Conservation (phyloP, 495 filamentous ascomycete genomes). For the Podospora anserina region DNA sequence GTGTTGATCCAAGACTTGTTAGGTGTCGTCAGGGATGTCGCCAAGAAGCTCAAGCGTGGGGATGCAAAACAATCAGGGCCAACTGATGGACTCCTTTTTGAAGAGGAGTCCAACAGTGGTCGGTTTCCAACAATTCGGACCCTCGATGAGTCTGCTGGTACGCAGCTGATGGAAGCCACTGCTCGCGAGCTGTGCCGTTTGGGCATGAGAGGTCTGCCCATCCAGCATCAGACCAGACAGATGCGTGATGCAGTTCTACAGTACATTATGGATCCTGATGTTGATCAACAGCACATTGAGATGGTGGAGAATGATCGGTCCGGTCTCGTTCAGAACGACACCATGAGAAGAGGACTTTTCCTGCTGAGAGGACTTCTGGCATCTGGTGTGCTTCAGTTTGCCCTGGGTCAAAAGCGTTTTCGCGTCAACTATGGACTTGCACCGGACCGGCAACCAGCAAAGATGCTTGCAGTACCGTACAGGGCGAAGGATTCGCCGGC, state of each 20-base stretch:
- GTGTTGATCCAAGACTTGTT: slow-evolving; percentile 54
- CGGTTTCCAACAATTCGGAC: slow-evolving; percentile 48
- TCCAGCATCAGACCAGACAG: slow-evolving; percentile 37
- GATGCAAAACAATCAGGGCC: slow-evolving; percentile 36
- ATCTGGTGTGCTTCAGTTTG: slow-evolving; percentile 52
- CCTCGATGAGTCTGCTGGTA: slow-evolving; percentile 35
- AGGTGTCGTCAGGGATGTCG: slow-evolving; percentile 26
- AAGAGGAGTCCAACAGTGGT: slow-evolving; percentile 10
- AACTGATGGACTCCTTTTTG: slow-evolving; percentile 15
- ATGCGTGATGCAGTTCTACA: slow-evolving; percentile 38
- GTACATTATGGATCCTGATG: slow-evolving; percentile 43
- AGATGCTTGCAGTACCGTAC: slow-evolving; percentile 66
- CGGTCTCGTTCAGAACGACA: slow-evolving; percentile 34
- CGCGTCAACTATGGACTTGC: slow-evolving; percentile 65
- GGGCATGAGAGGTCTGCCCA: slow-evolving; percentile 42
- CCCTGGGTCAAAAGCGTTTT: slow-evolving; percentile 59
- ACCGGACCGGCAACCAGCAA: slow-evolving; percentile 36
- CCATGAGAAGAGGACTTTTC: slow-evolving; percentile 43
- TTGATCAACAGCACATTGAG: slow-evolving; percentile 30
- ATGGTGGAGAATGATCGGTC: slow-evolving; percentile 34
- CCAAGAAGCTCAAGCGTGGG: slow-evolving; percentile 29
- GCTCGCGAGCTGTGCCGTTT: slow-evolving; percentile 36
- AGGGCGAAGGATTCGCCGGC: slow-evolving; percentile 66
- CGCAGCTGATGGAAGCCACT: slow-evolving; percentile 30
- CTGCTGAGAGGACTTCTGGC: slow-evolving; percentile 62